phyloP scores from a whole-genome alignment of 2,329 filamentous ascomycete species.

The Stachybotrys echinatus region DNA sequence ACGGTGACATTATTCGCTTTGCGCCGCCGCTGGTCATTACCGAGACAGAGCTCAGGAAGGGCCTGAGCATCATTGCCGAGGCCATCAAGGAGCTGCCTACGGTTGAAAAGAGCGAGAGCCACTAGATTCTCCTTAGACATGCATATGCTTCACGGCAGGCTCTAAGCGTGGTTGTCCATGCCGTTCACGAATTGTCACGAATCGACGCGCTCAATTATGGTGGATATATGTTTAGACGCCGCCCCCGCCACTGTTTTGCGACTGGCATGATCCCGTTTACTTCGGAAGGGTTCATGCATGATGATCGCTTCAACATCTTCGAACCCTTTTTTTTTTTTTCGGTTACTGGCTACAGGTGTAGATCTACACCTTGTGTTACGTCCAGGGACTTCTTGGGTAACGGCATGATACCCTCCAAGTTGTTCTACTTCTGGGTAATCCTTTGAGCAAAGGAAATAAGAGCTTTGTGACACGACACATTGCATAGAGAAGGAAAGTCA shows the following conservation, averaged over 20 bases:
- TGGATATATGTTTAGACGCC: too few species aligned
- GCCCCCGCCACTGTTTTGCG: too few species aligned
- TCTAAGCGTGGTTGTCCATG: not conserved
- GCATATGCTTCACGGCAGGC: not conserved
- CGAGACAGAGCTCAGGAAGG: conserved; percentile 75
- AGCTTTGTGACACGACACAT: not conserved
- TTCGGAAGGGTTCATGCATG: too few species aligned
- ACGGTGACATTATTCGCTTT: conserved; percentile 96
- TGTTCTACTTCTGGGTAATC: too few species aligned
- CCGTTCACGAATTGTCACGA: not conserved
- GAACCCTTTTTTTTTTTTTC: too few species aligned
- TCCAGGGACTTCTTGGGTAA: too few species aligned
- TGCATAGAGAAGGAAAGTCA: not conserved
- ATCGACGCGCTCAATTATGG: not conserved
- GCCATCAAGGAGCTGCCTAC: conserved; percentile 76
- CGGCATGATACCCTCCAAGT: too few species aligned
- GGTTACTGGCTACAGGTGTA: too few species aligned
- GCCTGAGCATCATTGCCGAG: conserved; percentile 74
- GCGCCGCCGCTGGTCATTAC: conserved; percentile 95
- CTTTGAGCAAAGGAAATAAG: too few species aligned
- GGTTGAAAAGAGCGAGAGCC: conserved; percentile 30
- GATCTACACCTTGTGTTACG: too few species aligned
- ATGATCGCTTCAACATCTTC: too few species aligned
- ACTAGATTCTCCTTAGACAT: conserved; percentile 18
- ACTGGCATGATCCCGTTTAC: too few species aligned